These are phyloP conservation scores for Andrographis paniculata DNA, from an alignment of 305 asterid genomes.

Conservation along the genomic window DNA sequence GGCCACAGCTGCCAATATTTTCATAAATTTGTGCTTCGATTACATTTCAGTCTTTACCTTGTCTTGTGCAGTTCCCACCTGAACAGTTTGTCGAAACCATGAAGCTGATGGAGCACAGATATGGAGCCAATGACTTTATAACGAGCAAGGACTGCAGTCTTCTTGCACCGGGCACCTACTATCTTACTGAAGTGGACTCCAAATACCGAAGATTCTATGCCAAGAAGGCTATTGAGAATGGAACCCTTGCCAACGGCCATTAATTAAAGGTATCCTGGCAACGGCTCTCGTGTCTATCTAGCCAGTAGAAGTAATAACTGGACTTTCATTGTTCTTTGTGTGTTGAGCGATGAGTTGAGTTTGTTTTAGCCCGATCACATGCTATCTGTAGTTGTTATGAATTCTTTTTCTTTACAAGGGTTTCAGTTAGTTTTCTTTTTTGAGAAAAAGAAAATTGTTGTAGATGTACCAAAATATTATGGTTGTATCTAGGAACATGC, in stretches of 20 bases:
- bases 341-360: too few species aligned
- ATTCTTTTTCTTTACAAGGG: background rate
- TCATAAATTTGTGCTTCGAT: background rate
- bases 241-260: conserved; percentile 57
- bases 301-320: conserved; percentile 22
- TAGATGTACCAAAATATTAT: too few species aligned
- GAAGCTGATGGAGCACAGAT: conserved; percentile 96
- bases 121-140: conserved; percentile 77
- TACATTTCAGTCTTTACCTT: background rate
- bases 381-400: too few species aligned
- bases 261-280: conserved; percentile 19
- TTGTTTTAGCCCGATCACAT: too few species aligned
- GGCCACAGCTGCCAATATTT: too few species aligned
- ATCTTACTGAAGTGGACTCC: conserved; percentile 92
- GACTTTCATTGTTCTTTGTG: conserved; percentile 19
- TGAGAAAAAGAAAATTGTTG: too few species aligned
- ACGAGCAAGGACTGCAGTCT: conserved; percentile 86
- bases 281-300: background rate
- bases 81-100: conserved; percentile 69
- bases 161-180: conserved; percentile 79
- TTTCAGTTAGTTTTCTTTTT: too few species aligned
- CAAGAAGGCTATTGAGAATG: conserved; percentile 54
- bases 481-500: too few species aligned
- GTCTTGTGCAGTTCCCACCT: conserved; percentile 60
- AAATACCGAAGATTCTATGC: conserved; percentile 81